These are phyloP conservation scores for Pelargonium cotyledonis DNA, from an alignment of 441 rosid genomes.

Conservation along the genomic window DNA sequence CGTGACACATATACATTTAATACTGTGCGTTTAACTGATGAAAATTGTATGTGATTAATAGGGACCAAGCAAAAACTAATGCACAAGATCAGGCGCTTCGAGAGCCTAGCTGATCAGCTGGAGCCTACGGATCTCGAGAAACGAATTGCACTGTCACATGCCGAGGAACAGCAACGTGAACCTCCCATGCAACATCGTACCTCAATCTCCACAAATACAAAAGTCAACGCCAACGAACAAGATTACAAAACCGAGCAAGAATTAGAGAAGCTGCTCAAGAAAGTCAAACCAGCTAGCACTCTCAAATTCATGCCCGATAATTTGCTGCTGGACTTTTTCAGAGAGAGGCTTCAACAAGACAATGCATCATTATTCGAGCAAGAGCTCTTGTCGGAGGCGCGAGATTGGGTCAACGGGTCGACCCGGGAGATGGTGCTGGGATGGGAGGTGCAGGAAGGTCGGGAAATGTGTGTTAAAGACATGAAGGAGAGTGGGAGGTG, in stretches of 20 bases:
- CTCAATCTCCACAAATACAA: neutral
- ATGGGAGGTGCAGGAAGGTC: constrained; percentile 49
- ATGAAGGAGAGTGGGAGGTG: constrained; percentile 41
- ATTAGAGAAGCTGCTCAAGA: constrained; percentile 23
- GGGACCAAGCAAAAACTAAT: too few species aligned
- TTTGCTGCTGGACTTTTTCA: constrained; percentile 37
- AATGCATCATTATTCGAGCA: constrained; percentile 5
- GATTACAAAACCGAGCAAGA: too few species aligned
- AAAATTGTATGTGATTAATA: too few species aligned
- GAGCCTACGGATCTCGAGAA: constrained; percentile 44
- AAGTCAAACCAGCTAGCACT: constrained; percentile 5
- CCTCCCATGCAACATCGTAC: constrained; percentile 18
- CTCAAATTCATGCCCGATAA: constrained; percentile 20
- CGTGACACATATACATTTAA: too few species aligned
- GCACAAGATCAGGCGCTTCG: constrained; percentile 25
- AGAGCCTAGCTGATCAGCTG: constrained; percentile 26
- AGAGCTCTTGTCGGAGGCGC: constrained; percentile 27
- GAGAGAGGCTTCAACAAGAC: constrained; percentile 27
- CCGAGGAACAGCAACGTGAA: too few species aligned
- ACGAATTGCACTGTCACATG: constrained; percentile 29
- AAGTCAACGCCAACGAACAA: too few species aligned
- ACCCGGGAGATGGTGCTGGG: constrained; percentile 38
- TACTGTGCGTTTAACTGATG: too few species aligned
- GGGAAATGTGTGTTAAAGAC: constrained; percentile 40
- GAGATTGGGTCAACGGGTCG: constrained; percentile 51